These are phyloP conservation scores for Orbilia blumenaviensis DNA, from an alignment of 2,329 filamentous ascomycete genomes.

Conservation along the genomic window DNA sequence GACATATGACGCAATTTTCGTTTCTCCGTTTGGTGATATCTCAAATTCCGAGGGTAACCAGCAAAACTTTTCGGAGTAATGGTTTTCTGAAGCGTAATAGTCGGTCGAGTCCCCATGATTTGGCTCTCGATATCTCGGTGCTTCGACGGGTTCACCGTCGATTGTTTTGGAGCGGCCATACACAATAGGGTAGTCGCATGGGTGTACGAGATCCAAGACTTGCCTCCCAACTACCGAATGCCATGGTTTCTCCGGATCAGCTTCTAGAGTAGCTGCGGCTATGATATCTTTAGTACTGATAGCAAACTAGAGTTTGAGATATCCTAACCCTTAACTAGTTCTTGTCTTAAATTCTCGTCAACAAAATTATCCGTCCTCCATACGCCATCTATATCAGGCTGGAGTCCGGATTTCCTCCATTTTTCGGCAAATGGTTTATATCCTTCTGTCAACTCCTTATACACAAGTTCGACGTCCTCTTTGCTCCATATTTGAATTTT, in stretches of 20 bases:
- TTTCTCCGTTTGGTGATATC: not conserved
- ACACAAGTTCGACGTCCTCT: constrained; percentile 6
- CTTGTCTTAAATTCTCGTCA: not conserved
- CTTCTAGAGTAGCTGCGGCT: constrained; percentile 65
- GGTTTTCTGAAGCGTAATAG: not conserved
- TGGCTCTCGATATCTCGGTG: not conserved
- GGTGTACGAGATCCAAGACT: constrained; percentile 72
- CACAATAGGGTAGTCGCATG: constrained; percentile 70
- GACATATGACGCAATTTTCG: constrained; percentile 12
- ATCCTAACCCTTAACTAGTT: constrained; percentile 6
- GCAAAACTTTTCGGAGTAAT: constrained; percentile 7
- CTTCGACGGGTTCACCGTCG: not conserved
- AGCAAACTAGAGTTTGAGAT: not conserved
- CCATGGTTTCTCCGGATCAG: constrained; percentile 69
- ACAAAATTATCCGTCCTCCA: constrained; percentile 10
- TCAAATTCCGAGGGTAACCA: constrained; percentile 16
- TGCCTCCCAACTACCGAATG: constrained; percentile 68
- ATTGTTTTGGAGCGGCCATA: constrained; percentile 62
- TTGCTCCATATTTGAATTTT: constrained; percentile 1
- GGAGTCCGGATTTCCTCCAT: not conserved
- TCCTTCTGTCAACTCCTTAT: constrained; percentile 17
- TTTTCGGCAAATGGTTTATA: constrained; percentile 16
- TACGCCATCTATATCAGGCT: constrained; percentile 27
- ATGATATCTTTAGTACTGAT: not conserved
- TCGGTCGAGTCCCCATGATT: not conserved